Evolutionary conservation across 2,329 filamentous ascomycete genomes (phyloP).

Genomic region (Aureobasidium sp.): DNA sequence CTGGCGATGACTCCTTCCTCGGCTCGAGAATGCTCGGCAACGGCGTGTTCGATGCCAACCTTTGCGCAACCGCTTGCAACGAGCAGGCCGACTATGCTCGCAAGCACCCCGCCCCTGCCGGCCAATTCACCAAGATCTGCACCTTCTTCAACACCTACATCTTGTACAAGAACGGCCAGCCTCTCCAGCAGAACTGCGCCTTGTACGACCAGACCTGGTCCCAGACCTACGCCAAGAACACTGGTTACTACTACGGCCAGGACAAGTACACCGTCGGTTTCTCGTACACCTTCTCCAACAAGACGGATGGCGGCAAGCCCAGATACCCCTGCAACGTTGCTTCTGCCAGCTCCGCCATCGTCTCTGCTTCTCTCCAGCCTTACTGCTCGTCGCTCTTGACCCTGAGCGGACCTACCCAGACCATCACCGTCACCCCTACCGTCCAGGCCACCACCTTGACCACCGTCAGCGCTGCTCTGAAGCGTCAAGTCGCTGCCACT

Average conservation of each 20-base stretch:
- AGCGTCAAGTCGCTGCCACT: neutral
- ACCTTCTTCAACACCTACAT: conserved; percentile 32
- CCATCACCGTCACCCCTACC: neutral
- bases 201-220: conserved; percentile 25
- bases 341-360: conserved; percentile 13
- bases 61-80: conserved; percentile 22
- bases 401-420: neutral
- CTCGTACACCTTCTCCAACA: conserved; percentile 14
- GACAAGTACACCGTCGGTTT: conserved; percentile 15
- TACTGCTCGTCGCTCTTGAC: conserved; percentile 14
- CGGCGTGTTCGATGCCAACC: conserved; percentile 19
- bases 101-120: conserved; percentile 9
- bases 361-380: conserved; percentile 13
- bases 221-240: conserved; percentile 18
- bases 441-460: neutral
- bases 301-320: conserved; percentile 11
- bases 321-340: conserved; percentile 9
- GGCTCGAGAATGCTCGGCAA: conserved; percentile 12
- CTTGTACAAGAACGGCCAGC: conserved; percentile 29
- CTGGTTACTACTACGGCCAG: conserved; percentile 13
- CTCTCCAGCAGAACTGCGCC: conserved; percentile 30
- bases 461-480: neutral
- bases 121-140: conserved; percentile 14
- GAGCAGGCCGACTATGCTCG: conserved; percentile 6
- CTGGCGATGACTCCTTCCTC: conserved; percentile 18